phyloP scores from a whole-genome alignment of 2,329 filamentous ascomycete genomes.

The Xenosphaeropsis pyriputrescens region DNA sequence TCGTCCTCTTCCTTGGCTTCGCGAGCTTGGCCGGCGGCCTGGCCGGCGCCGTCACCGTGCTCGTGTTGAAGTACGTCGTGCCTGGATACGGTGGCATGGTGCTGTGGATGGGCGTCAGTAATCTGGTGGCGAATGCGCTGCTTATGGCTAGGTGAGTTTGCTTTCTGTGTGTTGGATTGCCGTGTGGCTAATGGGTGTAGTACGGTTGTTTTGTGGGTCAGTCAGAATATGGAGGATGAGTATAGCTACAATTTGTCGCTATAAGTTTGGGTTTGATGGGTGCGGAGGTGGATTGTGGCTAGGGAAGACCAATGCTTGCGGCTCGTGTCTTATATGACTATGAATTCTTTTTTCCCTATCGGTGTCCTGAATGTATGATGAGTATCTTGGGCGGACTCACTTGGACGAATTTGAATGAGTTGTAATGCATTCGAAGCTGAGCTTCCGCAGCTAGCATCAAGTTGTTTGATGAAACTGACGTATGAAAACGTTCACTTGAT shows the following conservation, averaged over 20 bases:
- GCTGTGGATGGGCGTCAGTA: conserved; percentile 49
- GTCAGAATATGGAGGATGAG: conserved; percentile 61
- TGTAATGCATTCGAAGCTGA: too few relatives aligned
- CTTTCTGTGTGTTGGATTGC: background rate
- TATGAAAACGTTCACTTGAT: too few relatives aligned
- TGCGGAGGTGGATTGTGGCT: too few relatives aligned
- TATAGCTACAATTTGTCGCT: conserved; percentile 54
- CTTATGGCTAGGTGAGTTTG: conserved; percentile 41
- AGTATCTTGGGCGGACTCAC: too few relatives aligned
- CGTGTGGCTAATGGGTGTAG: conserved; percentile 18
- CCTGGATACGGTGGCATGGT: conserved; percentile 41
- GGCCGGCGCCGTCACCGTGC: conserved; percentile 54
- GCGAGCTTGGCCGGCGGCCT: conserved; percentile 50
- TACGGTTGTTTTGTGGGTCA: conserved; percentile 51
- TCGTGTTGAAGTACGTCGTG: conserved; percentile 51
- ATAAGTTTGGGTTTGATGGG: conserved; percentile 14
- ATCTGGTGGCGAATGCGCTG: conserved; percentile 48
- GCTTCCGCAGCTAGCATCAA: too few relatives aligned
- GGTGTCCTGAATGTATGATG: too few relatives aligned
- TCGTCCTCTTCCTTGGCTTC: conserved; percentile 53
- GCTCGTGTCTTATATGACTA: too few relatives aligned
- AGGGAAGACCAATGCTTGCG: too few relatives aligned
- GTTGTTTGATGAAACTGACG: too few relatives aligned
- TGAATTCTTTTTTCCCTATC: too few relatives aligned
- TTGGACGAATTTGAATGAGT: too few relatives aligned